Evolutionary conservation across 495 filamentous ascomycete genomes (phyloP).

Genomic region (Diplogelasinospora grovesii): DNA sequence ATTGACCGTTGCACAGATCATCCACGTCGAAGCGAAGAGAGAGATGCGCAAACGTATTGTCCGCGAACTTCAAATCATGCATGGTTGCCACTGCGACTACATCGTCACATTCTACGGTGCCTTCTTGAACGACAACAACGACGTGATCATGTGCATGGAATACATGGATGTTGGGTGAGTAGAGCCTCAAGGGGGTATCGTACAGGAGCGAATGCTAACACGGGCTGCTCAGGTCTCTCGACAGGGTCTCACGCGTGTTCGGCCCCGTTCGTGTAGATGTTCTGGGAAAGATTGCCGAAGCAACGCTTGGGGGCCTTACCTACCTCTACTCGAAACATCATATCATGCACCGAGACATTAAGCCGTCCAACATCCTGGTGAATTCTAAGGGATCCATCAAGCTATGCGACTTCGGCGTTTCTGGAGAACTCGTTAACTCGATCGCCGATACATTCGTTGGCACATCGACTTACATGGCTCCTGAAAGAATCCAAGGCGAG

Average conservation of each 20-base stretch:
- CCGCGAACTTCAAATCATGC: slow-evolving; percentile 93
- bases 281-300: slow-evolving; percentile 96
- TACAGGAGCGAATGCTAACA: slow-evolving; percentile 27
- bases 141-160: slow-evolving; percentile 99
- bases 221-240: slow-evolving; percentile 62
- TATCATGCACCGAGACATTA: slow-evolving; percentile 98
- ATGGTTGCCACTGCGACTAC: slow-evolving; percentile 91
- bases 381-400: slow-evolving; percentile 94
- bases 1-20: slow-evolving; percentile 55
- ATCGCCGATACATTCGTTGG: slow-evolving; percentile 97
- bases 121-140: slow-evolving; percentile 89
- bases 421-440: slow-evolving; percentile 91
- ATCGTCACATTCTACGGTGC: slow-evolving; percentile 98
- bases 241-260: slow-evolving; percentile 87
- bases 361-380: slow-evolving; percentile 93
- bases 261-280: slow-evolving; percentile 97
- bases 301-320: slow-evolving; percentile 85
- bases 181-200: background rate
- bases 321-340: slow-evolving; percentile 92
- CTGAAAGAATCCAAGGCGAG: slow-evolving; percentile 92
- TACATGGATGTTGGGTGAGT: slow-evolving; percentile 98
- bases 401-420: slow-evolving; percentile 96
- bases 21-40: slow-evolving; percentile 95
- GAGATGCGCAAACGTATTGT: slow-evolving; percentile 94
- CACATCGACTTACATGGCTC: slow-evolving; percentile 98